Evolutionary conservation across 495 filamentous ascomycete genomes (phyloP).

Genomic region (Tuber borchii): DNA sequence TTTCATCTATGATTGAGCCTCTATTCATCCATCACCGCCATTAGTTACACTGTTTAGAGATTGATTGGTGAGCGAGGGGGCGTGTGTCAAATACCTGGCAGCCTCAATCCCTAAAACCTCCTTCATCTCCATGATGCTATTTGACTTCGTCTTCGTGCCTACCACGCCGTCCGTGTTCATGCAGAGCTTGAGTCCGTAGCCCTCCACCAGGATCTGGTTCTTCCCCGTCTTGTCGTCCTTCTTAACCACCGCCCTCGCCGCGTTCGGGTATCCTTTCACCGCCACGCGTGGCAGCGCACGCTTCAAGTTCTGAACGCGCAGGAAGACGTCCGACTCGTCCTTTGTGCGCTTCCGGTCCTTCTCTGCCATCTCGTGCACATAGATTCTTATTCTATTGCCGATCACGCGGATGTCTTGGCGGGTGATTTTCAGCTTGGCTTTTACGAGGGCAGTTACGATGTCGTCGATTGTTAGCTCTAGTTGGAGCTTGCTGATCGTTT

Average conservation of each 20-base stretch:
- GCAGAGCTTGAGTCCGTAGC: conserved; percentile 79
- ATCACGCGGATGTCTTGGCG: conserved; percentile 50
- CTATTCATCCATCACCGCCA: conserved; percentile 10
- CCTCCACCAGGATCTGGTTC: conserved; percentile 75
- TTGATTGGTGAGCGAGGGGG: background rate
- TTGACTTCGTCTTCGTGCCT: conserved; percentile 63
- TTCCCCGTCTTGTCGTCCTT: conserved; percentile 54
- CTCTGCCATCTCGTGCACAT: conserved; percentile 43
- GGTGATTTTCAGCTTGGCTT: conserved; percentile 66
- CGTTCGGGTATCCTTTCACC: conserved; percentile 79
- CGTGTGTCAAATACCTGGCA: conserved; percentile 47
- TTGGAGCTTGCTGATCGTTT: conserved; percentile 68
- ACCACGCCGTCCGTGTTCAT: conserved; percentile 88
- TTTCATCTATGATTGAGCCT: conserved; percentile 40
- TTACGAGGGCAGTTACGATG: conserved; percentile 65
- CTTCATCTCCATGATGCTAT: conserved; percentile 82
- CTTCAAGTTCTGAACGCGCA: conserved; percentile 76
- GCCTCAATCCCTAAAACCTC: conserved; percentile 98
- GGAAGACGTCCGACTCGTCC: conserved; percentile 61
- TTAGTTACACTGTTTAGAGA: background rate
- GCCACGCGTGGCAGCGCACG: conserved; percentile 70
- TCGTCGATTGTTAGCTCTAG: conserved; percentile 65
- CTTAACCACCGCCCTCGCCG: conserved; percentile 81
- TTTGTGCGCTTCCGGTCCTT: conserved; percentile 41
- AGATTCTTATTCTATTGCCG: conserved; percentile 51